Evolutionary conservation across 768 basidiomycete species (phyloP).

Genomic region (Tulasnella calospora): DNA sequence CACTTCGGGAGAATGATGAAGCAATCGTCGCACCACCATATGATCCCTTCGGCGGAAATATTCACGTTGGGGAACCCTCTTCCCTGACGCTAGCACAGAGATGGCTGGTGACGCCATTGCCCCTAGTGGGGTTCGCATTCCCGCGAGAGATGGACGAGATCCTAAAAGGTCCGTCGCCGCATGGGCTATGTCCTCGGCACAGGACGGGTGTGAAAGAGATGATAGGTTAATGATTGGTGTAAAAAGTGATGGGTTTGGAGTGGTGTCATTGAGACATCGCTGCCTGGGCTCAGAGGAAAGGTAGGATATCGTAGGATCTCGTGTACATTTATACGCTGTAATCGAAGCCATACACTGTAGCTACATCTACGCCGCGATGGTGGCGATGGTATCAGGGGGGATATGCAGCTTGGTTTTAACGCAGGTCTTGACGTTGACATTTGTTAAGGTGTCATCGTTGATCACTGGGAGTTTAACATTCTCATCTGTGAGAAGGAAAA

Average conservation of each 20-base stretch:
- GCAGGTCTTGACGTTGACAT: slow-evolving; percentile 3
- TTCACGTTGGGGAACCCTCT: too few relatives aligned
- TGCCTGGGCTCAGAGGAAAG: neutral
- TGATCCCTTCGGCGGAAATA: too few relatives aligned
- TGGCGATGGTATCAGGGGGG: neutral
- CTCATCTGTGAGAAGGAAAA: neutral
- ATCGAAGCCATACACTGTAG: neutral
- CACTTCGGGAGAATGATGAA: too few relatives aligned
- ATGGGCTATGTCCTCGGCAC: neutral
- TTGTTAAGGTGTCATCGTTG: neutral
- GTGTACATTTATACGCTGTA: neutral
- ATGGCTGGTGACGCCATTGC: too few relatives aligned
- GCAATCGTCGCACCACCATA: too few relatives aligned
- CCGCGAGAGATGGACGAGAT: too few relatives aligned
- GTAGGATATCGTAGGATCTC: neutral
- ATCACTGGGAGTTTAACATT: neutral
- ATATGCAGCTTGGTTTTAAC: slow-evolving; percentile 10
- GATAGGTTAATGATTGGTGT: neutral
- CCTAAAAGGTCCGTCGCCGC: too few relatives aligned
- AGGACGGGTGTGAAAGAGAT: neutral
- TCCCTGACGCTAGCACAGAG: too few relatives aligned
- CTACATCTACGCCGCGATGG: neutral
- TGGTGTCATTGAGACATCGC: neutral
- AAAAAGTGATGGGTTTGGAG: neutral
- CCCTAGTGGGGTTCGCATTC: too few relatives aligned